Evolutionary conservation across 345 rosid genomes (phyloP), one percentile per base, ranked within the genome.

Genomic region (Acer saccharum): DNA sequence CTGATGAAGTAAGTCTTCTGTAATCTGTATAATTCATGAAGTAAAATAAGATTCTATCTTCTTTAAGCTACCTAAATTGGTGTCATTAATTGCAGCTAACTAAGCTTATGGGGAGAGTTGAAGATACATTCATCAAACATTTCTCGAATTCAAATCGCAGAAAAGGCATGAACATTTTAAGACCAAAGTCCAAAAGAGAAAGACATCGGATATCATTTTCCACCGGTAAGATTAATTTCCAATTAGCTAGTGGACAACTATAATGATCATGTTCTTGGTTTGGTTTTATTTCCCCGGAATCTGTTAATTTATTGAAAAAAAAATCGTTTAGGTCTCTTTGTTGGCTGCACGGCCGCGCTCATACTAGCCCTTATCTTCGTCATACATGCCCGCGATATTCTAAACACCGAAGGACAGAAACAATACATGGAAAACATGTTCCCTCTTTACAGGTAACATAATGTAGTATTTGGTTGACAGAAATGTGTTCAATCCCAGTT

Each of bases 91-190:
- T 60, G 27, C 64, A 60, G 64, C 9, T 60, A 60, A 60, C 10
- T 11, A 60, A 9, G 64, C 64, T 60, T n/a, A 20, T 60, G 71
- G 52, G n/a, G 23, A 32, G 71, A 18, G 71, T 68, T 68, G 71
- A 68, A 35, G 71, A 39, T 16, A 68, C 71, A 68, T 68, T 68
- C 71, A 68, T 68, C 50, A 68, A 68, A 35, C 54, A 68, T 68
- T 68, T 68, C 27, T 13, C 71, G 1, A 68, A 68, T 20, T 32
- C 71, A 10, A 68, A 68, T 68, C 18, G 52, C 23, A n/a, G 64
- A 60, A 60, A 60, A 60, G 64, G 64, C 25, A 60, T 60, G 64
- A 60, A 21, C 64, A 20, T 60, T 10, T 60, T 60, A 60, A 60
- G 64, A 60, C 64, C 64, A 21, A 60, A 60, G 21, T 27, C 64